phyloP scores from a whole-genome alignment of 129 eudicot species.

The Flaveria robusta region DNA sequence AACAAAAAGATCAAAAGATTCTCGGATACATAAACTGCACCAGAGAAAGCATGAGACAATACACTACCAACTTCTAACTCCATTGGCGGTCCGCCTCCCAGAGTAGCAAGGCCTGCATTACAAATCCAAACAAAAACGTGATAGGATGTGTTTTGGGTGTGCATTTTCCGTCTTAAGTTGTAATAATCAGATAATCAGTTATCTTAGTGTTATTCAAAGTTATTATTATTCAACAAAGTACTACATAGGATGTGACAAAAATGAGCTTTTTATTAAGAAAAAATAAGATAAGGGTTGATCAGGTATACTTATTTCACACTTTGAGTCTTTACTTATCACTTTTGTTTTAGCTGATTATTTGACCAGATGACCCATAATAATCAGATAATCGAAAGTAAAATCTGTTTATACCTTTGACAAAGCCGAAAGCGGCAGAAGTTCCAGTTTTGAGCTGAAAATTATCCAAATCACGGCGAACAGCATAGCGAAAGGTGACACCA shows the following conservation, averaged over 20 bases:
- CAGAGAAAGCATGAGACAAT: slow-evolving; percentile 66
- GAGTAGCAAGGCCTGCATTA: slow-evolving; percentile 70
- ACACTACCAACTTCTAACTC: slow-evolving; percentile 57
- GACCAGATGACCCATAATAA: background rate
- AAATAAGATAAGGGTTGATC: background rate
- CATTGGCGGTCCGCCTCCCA: slow-evolving; percentile 74
- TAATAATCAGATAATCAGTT: background rate
- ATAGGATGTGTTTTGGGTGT: background rate
- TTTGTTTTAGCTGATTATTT: background rate
- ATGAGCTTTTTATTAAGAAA: background rate
- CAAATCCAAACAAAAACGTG: slow-evolving; percentile 20
- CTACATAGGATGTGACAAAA: background rate
- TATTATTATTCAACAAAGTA: background rate
- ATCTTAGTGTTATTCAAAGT: background rate
- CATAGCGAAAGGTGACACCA: slow-evolving; percentile 95
- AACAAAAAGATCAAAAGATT: slow-evolving; percentile 70
- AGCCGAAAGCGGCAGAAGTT: slow-evolving; percentile 85
- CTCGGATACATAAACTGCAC: slow-evolving; percentile 70
- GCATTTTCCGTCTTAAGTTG: background rate
- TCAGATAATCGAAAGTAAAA: slow-evolving; percentile 7
- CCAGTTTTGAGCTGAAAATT: slow-evolving; percentile 86
- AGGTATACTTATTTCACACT: background rate
- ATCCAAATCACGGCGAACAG: slow-evolving; percentile 77
- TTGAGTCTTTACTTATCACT: background rate
- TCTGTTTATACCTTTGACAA: slow-evolving; percentile 72